These are phyloP conservation scores for Aegilops tauschii DNA, from an alignment of 176 grass and related monocot species.

Conservation along the genomic window DNA sequence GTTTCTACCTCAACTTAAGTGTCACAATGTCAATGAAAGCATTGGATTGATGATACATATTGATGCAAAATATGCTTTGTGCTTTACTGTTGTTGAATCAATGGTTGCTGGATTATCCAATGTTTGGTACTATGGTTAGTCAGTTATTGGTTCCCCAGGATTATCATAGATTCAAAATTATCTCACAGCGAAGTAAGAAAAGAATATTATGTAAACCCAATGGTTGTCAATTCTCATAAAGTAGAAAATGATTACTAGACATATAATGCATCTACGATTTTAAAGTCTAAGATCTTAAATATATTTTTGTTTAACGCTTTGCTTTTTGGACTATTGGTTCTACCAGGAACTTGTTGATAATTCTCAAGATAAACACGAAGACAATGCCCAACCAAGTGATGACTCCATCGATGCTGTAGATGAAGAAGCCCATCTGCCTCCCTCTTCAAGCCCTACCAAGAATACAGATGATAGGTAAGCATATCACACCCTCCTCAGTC, in stretches of 20 bases:
- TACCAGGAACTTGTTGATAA: conserved; percentile 31
- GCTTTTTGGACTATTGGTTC: conserved; percentile 18
- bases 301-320: not conserved
- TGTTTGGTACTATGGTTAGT: too few species aligned
- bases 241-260: not conserved
- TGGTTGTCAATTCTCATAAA: not conserved
- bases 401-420: conserved; percentile 20
- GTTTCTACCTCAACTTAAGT: not conserved
- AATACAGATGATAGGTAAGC: conserved; percentile 57
- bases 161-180: not conserved
- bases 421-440: conserved; percentile 34
- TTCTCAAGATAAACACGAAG: conserved; percentile 24
- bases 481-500: not conserved
- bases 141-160: not conserved
- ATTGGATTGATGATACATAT: not conserved
- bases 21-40: not conserved
- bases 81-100: not conserved
- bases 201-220: not conserved
- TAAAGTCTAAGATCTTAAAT: not conserved
- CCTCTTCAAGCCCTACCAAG: conserved; percentile 47
- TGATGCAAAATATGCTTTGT: not conserved
- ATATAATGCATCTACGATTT: not conserved
- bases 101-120: not conserved
- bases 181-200: conserved; percentile 1
- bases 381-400: conserved; percentile 36